These are phyloP conservation scores for Pleurostoma richardsiae DNA, from an alignment of 2,329 filamentous ascomycete genomes.

Conservation along the genomic window DNA sequence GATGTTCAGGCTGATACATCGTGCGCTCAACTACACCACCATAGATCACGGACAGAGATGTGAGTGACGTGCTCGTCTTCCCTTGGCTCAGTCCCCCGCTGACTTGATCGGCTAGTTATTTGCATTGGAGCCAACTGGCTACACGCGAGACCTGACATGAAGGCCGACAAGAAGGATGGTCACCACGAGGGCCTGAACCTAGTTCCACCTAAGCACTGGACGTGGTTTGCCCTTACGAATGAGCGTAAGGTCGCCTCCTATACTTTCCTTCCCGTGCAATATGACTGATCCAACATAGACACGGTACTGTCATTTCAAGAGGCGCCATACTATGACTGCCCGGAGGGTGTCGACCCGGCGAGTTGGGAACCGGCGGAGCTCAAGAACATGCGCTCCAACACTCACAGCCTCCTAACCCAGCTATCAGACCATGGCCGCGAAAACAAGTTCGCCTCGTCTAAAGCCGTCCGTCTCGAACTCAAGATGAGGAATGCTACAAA, in stretches of 20 bases:
- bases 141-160: slow-evolving; percentile 29
- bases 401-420: slow-evolving; percentile 29
- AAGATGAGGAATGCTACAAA: not conserved
- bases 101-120: slow-evolving; percentile 40
- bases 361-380: slow-evolving; percentile 22
- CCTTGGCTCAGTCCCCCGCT: slow-evolving; percentile 8
- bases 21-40: slow-evolving; percentile 72
- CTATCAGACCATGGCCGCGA: slow-evolving; percentile 31
- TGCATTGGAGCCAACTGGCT: slow-evolving; percentile 69
- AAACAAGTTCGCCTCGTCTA: slow-evolving; percentile 34
- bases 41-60: slow-evolving; percentile 64
- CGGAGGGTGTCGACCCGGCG: slow-evolving; percentile 11
- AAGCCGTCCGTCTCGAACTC: slow-evolving; percentile 26
- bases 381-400: slow-evolving; percentile 30
- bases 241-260: slow-evolving; percentile 41
- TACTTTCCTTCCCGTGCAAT: not conserved
- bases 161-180: not conserved
- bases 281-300: slow-evolving; percentile 28
- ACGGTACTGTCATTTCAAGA: slow-evolving; percentile 70
- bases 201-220: slow-evolving; percentile 49
- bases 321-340: slow-evolving; percentile 29
- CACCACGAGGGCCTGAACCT: slow-evolving; percentile 22
- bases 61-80: slow-evolving; percentile 22
- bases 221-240: slow-evolving; percentile 65
- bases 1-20: slow-evolving; percentile 52